Conservation (phyloP, 345 rosid genomes). For the Salix arbutifolia region DNA sequence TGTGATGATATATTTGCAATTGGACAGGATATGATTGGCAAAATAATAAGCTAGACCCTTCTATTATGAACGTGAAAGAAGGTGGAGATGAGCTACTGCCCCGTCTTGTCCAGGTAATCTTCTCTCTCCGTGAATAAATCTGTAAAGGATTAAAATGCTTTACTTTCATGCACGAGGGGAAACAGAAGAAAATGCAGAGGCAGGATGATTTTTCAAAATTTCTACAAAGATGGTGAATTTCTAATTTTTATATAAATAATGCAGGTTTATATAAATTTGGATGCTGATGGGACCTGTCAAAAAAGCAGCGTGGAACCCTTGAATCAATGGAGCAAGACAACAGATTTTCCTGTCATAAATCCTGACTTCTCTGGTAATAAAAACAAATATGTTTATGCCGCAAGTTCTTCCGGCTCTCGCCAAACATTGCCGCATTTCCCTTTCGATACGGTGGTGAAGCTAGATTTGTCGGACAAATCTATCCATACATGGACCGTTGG, state of each 20-base stretch:
- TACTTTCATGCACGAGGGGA: too few species aligned
- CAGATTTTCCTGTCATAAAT: slow-evolving; percentile 73
- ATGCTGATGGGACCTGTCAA: slow-evolving; percentile 40
- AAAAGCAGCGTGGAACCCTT: slow-evolving; percentile 46
- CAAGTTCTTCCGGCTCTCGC: slow-evolving; percentile 67
- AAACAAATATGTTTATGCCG: slow-evolving; percentile 48
- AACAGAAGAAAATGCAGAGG: too few species aligned
- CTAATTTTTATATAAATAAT: not conserved
- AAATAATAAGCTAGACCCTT: slow-evolving; percentile 67
- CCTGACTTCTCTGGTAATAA: slow-evolving; percentile 56
- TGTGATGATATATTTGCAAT: not conserved
- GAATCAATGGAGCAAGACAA: slow-evolving; percentile 54
- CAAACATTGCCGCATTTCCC: slow-evolving; percentile 69
- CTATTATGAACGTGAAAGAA: slow-evolving; percentile 54
- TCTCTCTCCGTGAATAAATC: not conserved
- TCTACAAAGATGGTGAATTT: too few species aligned
- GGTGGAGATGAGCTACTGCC: slow-evolving; percentile 42
- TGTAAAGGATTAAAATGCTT: too few species aligned
- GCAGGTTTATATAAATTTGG: slow-evolving; percentile 55
- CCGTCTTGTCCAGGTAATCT: slow-evolving; percentile 58
- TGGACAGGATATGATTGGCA: slow-evolving; percentile 74
- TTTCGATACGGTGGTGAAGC: slow-evolving; percentile 72
- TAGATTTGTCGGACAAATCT: slow-evolving; percentile 32
- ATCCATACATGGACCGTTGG: slow-evolving; percentile 53
- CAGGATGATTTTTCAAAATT: too few species aligned